phyloP scores from a whole-genome alignment of 495 filamentous ascomycete genomes.

The Penicillium nucicola region DNA sequence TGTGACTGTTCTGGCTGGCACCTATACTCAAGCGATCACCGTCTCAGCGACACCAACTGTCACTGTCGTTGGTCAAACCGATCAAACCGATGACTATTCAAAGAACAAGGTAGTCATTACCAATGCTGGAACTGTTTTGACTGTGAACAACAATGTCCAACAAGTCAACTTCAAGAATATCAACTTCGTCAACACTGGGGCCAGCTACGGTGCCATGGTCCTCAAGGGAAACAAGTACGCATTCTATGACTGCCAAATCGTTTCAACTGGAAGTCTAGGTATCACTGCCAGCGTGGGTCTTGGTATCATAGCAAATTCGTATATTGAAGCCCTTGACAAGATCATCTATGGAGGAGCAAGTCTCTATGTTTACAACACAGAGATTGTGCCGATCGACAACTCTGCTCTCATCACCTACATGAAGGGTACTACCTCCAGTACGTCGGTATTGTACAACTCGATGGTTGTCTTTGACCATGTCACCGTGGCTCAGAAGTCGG shows the following conservation, averaged over 20 bases:
- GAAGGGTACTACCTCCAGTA: constrained; percentile 8
- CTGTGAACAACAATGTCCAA: constrained; percentile 6
- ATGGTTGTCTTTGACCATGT: constrained; percentile 8
- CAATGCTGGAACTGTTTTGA: constrained; percentile 2
- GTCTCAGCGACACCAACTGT: constrained; percentile 8
- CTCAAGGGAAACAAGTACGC: constrained; percentile 14
- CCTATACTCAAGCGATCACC: constrained; percentile 8
- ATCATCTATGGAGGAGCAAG: constrained; percentile 7
- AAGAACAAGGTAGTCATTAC: background rate
- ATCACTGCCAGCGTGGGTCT: constrained; percentile 14
- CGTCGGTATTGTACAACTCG: constrained; percentile 6
- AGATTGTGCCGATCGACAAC: constrained; percentile 7
- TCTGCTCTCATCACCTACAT: constrained; percentile 6
- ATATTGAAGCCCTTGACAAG: constrained; percentile 10
- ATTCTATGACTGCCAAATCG: constrained; percentile 12
- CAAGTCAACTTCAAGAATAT: constrained; percentile 10
- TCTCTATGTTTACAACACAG: constrained; percentile 9
- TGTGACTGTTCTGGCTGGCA: constrained; percentile 9
- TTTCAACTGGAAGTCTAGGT: constrained; percentile 8
- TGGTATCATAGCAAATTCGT: constrained; percentile 10
- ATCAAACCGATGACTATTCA: background rate
- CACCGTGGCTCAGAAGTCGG: constrained; percentile 7
- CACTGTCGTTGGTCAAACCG: constrained; percentile 5
- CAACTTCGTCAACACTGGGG: constrained; percentile 6
- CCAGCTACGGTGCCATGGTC: background rate